Conservation (phyloP, 2,329 filamentous ascomycete genomes). For the Trichoderma pleuroti region DNA sequence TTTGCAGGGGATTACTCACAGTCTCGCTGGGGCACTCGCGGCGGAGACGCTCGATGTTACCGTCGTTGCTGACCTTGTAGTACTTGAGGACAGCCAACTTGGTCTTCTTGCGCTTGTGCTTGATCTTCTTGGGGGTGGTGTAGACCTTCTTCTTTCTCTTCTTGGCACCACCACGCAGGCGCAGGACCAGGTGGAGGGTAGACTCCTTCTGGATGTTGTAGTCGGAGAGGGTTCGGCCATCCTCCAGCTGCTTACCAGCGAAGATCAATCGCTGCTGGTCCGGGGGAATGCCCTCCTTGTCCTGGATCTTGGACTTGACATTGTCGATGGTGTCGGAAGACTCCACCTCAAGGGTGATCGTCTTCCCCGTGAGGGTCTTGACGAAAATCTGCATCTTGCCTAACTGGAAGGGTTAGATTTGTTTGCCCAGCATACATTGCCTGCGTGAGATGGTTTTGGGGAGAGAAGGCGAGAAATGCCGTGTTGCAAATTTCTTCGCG, state of each 20-base stretch:
- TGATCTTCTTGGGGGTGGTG: constrained; percentile 99
- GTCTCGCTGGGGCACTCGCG: constrained; percentile 93
- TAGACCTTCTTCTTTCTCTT: constrained; percentile 99
- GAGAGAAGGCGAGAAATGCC: background rate
- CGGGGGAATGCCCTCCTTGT: constrained; percentile 99
- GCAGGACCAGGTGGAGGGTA: constrained; percentile 95
- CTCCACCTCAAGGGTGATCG: constrained; percentile 99
- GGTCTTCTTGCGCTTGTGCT: constrained; percentile 99
- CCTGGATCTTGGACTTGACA: constrained; percentile 98
- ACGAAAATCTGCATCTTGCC: constrained; percentile 76
- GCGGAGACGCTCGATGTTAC: constrained; percentile 99
- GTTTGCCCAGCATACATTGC: background rate
- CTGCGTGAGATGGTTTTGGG: background rate
- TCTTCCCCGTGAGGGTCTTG: constrained; percentile 96
- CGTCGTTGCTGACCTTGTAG: constrained; percentile 99
- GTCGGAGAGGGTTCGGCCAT: constrained; percentile 96
- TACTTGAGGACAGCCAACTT: constrained; percentile 99
- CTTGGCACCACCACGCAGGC: constrained; percentile 98
- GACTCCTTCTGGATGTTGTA: constrained; percentile 99
- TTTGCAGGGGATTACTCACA: constrained; percentile 51
- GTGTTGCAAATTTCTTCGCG: constrained; percentile 10
- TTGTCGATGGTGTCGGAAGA: constrained; percentile 99
- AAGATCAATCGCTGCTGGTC: constrained; percentile 99
- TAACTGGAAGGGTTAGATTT: constrained; percentile 45
- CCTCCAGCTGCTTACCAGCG: constrained; percentile 99